Conservation (phyloP, 371 early-diverging fungal genomes). For the Mucor lusitanicus region DNA sequence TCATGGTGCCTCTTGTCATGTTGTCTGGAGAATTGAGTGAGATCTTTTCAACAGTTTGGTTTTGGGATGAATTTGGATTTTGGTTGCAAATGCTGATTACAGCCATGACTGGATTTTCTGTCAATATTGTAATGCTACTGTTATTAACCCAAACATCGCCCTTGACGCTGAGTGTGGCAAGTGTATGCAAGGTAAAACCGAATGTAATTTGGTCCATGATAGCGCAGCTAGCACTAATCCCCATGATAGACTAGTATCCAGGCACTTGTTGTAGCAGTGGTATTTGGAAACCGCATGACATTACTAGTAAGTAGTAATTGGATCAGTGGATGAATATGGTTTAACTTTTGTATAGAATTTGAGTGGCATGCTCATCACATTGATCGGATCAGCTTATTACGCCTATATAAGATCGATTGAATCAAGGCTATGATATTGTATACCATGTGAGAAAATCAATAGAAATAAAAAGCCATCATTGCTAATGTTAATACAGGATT, state of each 20-base stretch:
- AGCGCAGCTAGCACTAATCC: neutral
- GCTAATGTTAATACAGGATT: too few species aligned
- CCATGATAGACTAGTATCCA: constrained; percentile 6
- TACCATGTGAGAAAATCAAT: neutral
- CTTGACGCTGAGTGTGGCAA: constrained; percentile 11
- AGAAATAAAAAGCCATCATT: neutral
- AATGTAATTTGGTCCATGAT: neutral
- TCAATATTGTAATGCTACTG: constrained; percentile 18
- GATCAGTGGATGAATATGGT: neutral
- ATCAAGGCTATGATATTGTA: constrained; percentile 6
- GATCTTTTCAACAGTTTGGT: constrained; percentile 19
- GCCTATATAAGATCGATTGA: constrained; percentile 8
- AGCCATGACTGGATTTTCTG: constrained; percentile 20
- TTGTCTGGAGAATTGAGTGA: constrained; percentile 24
- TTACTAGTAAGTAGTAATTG: constrained; percentile 14
- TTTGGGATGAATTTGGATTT: constrained; percentile 27
- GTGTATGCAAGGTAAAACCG: constrained; percentile 18
- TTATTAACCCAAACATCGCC: constrained; percentile 23
- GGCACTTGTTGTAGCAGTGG: constrained; percentile 9
- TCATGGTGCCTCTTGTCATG: constrained; percentile 15
- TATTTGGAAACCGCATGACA: constrained; percentile 23
- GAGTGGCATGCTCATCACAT: constrained; percentile 13
- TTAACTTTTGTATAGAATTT: constrained; percentile 12
- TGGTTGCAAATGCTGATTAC: constrained; percentile 33
- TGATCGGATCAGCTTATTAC: constrained; percentile 15